phyloP scores from a whole-genome alignment of 495 filamentous ascomycete species.

The Xylaria sp. region DNA sequence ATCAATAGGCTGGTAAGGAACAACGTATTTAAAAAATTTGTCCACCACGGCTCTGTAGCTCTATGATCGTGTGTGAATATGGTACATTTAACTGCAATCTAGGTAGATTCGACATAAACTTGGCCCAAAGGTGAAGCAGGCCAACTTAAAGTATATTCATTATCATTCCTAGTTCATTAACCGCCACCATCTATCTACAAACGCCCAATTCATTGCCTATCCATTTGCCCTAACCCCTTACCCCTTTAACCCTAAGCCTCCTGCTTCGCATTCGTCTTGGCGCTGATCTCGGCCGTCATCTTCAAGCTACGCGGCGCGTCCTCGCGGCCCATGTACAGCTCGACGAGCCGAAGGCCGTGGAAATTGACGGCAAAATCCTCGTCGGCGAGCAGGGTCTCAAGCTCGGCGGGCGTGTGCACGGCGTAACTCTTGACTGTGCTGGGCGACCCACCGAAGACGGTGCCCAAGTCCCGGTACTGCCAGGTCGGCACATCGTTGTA shows the following conservation, averaged over 20 bases:
- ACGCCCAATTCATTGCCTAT: not conserved
- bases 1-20: not conserved
- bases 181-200: not conserved
- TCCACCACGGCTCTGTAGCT: not conserved
- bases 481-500: slow-evolving; percentile 85
- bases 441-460: slow-evolving; percentile 68
- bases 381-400: slow-evolving; percentile 71
- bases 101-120: not conserved
- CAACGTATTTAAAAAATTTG: not conserved
- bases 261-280: slow-evolving; percentile 56
- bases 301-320: slow-evolving; percentile 79
- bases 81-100: not conserved
- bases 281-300: slow-evolving; percentile 72
- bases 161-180: not conserved
- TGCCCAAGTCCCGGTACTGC: slow-evolving; percentile 72
- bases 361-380: slow-evolving; percentile 63
- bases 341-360: slow-evolving; percentile 70
- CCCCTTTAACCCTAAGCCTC: not conserved
- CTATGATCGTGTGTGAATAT: too few species aligned
- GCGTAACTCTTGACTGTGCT: slow-evolving; percentile 68
- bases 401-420: slow-evolving; percentile 72
- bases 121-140: not conserved
- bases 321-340: slow-evolving; percentile 83
- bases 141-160: not conserved
- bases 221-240: not conserved